These are phyloP conservation scores for Starmerella powellii DNA, from an alignment of 805 yeast species.

Conservation along the genomic window DNA sequence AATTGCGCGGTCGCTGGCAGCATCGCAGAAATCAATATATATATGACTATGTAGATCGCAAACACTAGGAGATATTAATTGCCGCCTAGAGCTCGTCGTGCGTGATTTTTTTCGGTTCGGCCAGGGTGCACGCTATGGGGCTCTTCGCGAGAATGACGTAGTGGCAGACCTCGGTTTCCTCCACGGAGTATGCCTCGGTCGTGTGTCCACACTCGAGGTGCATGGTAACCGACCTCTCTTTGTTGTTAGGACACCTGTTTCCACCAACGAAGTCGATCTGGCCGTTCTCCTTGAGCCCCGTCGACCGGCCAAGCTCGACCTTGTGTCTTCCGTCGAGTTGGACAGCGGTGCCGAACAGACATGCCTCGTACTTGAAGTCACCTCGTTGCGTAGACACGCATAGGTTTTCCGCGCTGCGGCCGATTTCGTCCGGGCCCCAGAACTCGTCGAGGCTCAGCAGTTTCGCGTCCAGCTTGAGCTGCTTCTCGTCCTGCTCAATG, in stretches of 20 bases:
- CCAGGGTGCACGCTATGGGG: conserved; percentile 20
- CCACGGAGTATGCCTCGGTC: conserved; percentile 47
- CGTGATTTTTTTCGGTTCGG: not conserved
- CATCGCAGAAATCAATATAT: not conserved
- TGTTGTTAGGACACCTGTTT: conserved; percentile 90
- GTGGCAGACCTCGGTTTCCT: conserved; percentile 82
- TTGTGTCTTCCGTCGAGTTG: conserved; percentile 37
- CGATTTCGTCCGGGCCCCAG: conserved; percentile 52
- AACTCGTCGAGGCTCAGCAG: conserved; percentile 7
- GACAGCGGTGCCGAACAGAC: conserved; percentile 42
- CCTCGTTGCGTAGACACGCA: conserved; percentile 45
- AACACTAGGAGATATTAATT: no score
- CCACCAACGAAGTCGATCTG: conserved; percentile 46
- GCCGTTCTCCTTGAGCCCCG: conserved; percentile 22
- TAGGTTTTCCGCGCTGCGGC: conserved; percentile 43
- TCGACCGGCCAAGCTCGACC: conserved; percentile 41
- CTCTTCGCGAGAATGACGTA: conserved; percentile 38
- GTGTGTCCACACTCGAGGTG: conserved; percentile 54
- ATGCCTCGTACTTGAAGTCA: conserved; percentile 53
- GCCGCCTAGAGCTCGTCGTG: conserved; percentile 15
- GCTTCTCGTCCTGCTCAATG: conserved; percentile 13
- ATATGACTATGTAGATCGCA: conserved; percentile 2
- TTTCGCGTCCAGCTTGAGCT: conserved; percentile 19
- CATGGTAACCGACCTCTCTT: conserved; percentile 57
- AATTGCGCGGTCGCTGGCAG: no score